Base-by-base conservation (phyloP, 352 stramenopile species). In the Halophytophthora batemanensis region DNA sequence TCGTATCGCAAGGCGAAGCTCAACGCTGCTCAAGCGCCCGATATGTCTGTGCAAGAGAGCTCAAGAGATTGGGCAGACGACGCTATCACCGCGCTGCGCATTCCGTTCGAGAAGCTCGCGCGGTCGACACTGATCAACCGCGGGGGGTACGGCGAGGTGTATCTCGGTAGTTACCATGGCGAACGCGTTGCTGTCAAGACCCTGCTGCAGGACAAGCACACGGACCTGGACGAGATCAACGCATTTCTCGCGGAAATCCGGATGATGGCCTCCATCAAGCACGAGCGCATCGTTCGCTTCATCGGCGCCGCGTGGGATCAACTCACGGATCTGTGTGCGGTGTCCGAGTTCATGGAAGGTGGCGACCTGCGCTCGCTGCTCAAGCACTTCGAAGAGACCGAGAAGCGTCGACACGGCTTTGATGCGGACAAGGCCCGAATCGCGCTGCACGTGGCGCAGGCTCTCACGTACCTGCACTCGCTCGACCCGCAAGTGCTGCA, bases 111-210 rank as follows among this genome's bases (percentile, higher is more conserved):
- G 15, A 46, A 56, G 7, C 15, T 64, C 11, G 15, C 23, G 14
- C 10, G 53, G 14, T 15, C 23, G 1, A 14, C 14, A 4, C 29
- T 63, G 8, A 18, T 57, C 15, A 37, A 33, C 28, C 31, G 53
- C n/a, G 56, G 61, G 38, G 56, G 56, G 5, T 70, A 60, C 33
- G 56, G 61, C 11, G 62, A 67, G 17, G 56, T 71, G 6, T 71
- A 64, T 40, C 17, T 15, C 36, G 61, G 56, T 6, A 39, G n/a
- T 2, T 71, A 63, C 31, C 17, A 53, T 10, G 39, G 46, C 29
- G 15, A 66, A 13, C 17, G 35, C 21, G 61, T 66, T 15, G 56
- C 51, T 6, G 41, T 70, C 31, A 70, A 70, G 39, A 50, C 15
- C 6, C 23, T 71, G 1, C 29, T 62, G 13, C 41, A 17, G 12